These are phyloP conservation scores for Escovopsis sp. DNA, from an alignment of 2,329 filamentous ascomycete genomes.

Conservation along the genomic window DNA sequence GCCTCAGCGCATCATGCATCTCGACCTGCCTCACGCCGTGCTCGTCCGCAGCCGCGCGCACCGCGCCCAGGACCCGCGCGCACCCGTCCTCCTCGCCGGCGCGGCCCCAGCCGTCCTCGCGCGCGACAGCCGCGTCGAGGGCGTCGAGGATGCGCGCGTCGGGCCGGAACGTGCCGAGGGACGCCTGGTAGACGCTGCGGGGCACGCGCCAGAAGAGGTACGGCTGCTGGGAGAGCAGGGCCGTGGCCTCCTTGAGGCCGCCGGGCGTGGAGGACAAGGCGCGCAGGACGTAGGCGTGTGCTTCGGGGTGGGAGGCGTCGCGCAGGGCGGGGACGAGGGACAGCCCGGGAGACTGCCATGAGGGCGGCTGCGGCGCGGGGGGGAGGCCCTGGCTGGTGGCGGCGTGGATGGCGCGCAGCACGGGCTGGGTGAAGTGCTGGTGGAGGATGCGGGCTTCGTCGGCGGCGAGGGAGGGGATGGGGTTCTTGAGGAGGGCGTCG, in stretches of 20 bases:
- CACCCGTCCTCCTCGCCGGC: slow-evolving; percentile 1
- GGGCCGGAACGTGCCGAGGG: slow-evolving; percentile 10
- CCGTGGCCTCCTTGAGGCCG: slow-evolving; percentile 10
- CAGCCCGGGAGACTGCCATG: slow-evolving; percentile 11
- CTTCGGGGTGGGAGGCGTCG: slow-evolving; percentile 4
- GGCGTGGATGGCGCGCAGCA: slow-evolving; percentile 11
- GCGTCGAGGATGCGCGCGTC: slow-evolving; percentile 11
- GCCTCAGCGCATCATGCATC: slow-evolving; percentile 17
- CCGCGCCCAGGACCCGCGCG: slow-evolving; percentile 7
- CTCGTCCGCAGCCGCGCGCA: slow-evolving; percentile 7
- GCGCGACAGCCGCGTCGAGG: slow-evolving; percentile 12
- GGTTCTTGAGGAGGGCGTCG: slow-evolving; percentile 17
- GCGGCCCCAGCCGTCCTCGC: slow-evolving; percentile 4
- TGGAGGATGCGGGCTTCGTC: slow-evolving; percentile 12
- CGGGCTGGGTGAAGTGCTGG: slow-evolving; percentile 10
- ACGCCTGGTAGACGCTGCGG: slow-evolving; percentile 13
- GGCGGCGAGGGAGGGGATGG: slow-evolving; percentile 10
- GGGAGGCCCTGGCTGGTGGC: slow-evolving; percentile 8
- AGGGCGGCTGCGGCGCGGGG: slow-evolving; percentile 2
- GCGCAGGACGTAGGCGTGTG: slow-evolving; percentile 12
- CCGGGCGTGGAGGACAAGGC: slow-evolving; percentile 11
- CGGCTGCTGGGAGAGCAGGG: slow-evolving; percentile 17
- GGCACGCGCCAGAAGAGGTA: slow-evolving; percentile 26
- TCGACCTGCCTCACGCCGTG: slow-evolving; percentile 5
- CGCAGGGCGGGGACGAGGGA: slow-evolving; percentile 13